Base-by-base conservation (phyloP, 2,329 filamentous ascomycete species). In the Aspergillus pseudoterreus region DNA sequence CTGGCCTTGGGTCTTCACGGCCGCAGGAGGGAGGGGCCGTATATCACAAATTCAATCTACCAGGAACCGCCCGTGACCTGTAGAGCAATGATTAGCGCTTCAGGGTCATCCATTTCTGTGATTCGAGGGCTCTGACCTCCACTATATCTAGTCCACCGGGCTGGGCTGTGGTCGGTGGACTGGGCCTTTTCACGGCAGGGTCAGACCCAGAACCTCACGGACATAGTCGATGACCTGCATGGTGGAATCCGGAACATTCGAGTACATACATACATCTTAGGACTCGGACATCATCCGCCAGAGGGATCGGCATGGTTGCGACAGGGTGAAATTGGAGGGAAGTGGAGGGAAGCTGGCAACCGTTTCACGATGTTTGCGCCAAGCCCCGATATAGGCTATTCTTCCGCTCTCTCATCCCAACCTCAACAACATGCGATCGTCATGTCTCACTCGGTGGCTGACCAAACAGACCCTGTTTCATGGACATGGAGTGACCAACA, bases 11-110 rank as follows among this genome's bases (percentile, higher is more conserved):
- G 33, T 47, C 44, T 53, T 45, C 22, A 48, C 15, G 19, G 15
- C 43, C 15, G n/a, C 12, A 9, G 21, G 39, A 22, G 38, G 39
- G 44, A 33, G 48, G 43, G 24, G 21, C 27, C 41, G 43, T 48
- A 51, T 50, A 45, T 53, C 46, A 48, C 49, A 49, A 36, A n/a
- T 27, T 32, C 52, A 47, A 49, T 54, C 47, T 50, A 51, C 39
- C 32, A 44, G 51, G 47, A 19, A 46, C 36, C 49, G 45, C 49
- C 60, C 59, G 61, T 63, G 60, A 51, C 61, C 46, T 57, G 59
- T 57, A 57, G 22, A 62, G 61, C 44, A 65, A 62, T 58, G 63
- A 65, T 65, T 58, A 55, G 58, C 62, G 44, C 17, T 38, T 17
- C 27, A 38, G 15, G 35, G 24, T 30, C 43, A 27, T 43, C 39